A percentile compares a stretch with the other conserved stretches of the same genome.
Conservation (phyloP, 139 green algal species). For the Eudorina sp. region DNA sequence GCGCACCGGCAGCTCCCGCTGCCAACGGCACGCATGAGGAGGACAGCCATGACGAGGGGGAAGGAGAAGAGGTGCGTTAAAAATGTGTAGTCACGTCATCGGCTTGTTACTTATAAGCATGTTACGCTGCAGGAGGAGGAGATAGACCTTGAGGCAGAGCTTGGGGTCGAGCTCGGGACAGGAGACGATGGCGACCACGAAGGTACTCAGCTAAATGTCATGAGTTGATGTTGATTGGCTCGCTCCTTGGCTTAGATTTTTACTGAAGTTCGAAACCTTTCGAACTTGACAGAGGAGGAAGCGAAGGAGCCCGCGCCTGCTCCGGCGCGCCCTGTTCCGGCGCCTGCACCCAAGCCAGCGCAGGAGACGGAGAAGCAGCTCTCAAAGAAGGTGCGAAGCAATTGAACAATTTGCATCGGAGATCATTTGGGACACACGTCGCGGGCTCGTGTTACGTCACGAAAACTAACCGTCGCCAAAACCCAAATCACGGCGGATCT, state of each 20-base stretch:
- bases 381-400: conserved; percentile 78
- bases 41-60: conserved; percentile 54
- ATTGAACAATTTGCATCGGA: too few species aligned
- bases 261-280: not conserved
- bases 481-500: too few species aligned
- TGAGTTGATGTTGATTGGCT: not conserved
- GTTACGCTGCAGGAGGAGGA: conserved; percentile 35
- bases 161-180: conserved; percentile 57
- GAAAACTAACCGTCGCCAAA: too few species aligned
- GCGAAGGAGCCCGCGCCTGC: not conserved
- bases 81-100: not conserved
- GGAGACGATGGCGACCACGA: conserved; percentile 56
- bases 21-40: conserved; percentile 53
- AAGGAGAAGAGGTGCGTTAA: conserved; percentile 56
- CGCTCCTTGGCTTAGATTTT: not conserved
- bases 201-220: not conserved
- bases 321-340: conserved; percentile 20
- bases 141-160: conserved; percentile 64
- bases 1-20: not conserved
- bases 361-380: conserved; percentile 71
- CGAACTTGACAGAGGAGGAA: conserved; percentile 49
- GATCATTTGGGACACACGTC: too few species aligned
- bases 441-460: too few species aligned
- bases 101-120: not conserved
- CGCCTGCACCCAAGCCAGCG: conserved; percentile 39